Conservation (phyloP, 345 rosid genomes). For the Diplotaxis tenuifolia region DNA sequence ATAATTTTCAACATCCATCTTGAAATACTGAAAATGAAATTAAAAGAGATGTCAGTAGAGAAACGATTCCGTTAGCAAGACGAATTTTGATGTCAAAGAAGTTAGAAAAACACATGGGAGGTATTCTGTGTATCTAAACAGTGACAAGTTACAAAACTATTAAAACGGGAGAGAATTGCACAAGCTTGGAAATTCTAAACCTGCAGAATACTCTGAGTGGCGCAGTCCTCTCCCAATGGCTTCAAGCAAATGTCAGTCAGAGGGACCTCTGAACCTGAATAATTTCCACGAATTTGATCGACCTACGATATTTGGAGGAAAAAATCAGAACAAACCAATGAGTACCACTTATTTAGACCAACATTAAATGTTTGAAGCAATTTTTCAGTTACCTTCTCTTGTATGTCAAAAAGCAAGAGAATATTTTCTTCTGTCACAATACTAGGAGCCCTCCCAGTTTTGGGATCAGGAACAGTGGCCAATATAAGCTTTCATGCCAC, state of each 20-base stretch:
- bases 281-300: slow-evolving; percentile 70
- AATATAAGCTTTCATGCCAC: slow-evolving; percentile 66
- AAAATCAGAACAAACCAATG: slow-evolving; percentile 7
- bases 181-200: slow-evolving; percentile 39
- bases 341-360: slow-evolving; percentile 12
- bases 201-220: slow-evolving; percentile 94
- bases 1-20: slow-evolving; percentile 73
- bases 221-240: slow-evolving; percentile 91
- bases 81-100: slow-evolving; percentile 12
- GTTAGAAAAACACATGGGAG: slow-evolving; percentile 4
- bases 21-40: slow-evolving; percentile 59
- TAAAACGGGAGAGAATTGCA: background rate
- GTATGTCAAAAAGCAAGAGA: slow-evolving; percentile 85
- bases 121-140: slow-evolving; percentile 10
- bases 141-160: slow-evolving; percentile 9
- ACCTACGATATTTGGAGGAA: slow-evolving; percentile 50
- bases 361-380: background rate
- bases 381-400: slow-evolving; percentile 63
- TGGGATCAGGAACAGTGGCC: slow-evolving; percentile 63
- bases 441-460: slow-evolving; percentile 55
- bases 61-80: slow-evolving; percentile 17
- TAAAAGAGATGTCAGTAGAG: slow-evolving; percentile 20
- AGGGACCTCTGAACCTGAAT: slow-evolving; percentile 69
- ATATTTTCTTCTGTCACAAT: slow-evolving; percentile 83
- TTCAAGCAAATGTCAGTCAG: slow-evolving; percentile 87